Evolutionary conservation across 2,329 filamentous ascomycete species (phyloP), one percentile per base, ranked within the genome.

Genomic region (Fusarium sp.): DNA sequence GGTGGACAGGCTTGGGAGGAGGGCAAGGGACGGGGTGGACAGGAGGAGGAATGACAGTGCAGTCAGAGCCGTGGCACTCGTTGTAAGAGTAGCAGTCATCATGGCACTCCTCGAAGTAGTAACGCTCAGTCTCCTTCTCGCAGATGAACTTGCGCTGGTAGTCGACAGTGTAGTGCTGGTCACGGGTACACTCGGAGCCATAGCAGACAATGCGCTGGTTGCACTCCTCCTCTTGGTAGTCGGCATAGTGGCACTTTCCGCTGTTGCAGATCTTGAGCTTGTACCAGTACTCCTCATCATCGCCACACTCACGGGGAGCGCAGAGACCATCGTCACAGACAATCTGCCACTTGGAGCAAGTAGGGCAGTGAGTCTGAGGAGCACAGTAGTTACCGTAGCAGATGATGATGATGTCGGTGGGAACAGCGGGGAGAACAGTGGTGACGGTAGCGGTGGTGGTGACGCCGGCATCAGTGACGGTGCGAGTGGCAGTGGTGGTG

Each of bases 251-350:
- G 71, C 73, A 78, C 4, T 73, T 52, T 5, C 75, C 72, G 5
- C 73, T 60, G 17, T 75, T 57, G 77, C 79, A 81, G 70, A 78
- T 70, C 61, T 79, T 73, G 14, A 78, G 77, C 51, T 77, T 62
- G 59, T 67, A 62, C 59, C 75, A 64, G 70, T 71, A 31, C 28
- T 31, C 28, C 28, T 31, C 73, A 28, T 76, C 58, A 33, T 75
- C 70, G 47, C 65, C 17, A 65, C 67, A 75, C 49, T 71, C 63
- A 59, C 76, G 76, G 33, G 68, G 73, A 34, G 65, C 56, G 71
- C 80, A 81, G 69, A 70, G 47, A 22, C 75, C 76, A 26, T 78
- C 78, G 61, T 74, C 75, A 73, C 79, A 80, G 73, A 79, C 74
- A 19, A 81, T 31, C 51, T 75, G 73, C 50, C 52, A 75, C 42